phyloP scores from a whole-genome alignment of 768 basidiomycete genomes.

The Lanmaoa pseudosensibilis region DNA sequence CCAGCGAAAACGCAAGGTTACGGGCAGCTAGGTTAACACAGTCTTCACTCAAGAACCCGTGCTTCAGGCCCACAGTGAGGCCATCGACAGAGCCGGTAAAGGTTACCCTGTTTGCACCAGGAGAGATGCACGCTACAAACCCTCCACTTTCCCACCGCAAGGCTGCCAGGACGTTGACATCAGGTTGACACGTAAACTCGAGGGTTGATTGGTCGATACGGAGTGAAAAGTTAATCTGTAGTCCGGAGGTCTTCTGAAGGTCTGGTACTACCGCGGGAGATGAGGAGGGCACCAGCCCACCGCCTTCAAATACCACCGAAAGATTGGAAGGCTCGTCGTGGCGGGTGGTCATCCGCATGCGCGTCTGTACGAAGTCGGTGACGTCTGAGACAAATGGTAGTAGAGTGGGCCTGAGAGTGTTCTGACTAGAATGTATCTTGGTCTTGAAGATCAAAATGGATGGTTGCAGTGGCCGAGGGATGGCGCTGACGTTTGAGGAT shows the following conservation, averaged over 20 bases:
- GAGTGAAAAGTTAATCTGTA: slow-evolving; percentile 82
- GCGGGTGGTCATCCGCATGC: slow-evolving; percentile 55
- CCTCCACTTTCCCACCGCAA: slow-evolving; percentile 95
- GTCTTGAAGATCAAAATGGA: slow-evolving; percentile 78
- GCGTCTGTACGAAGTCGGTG: slow-evolving; percentile 64
- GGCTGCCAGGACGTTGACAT: slow-evolving; percentile 88
- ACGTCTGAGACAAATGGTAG: slow-evolving; percentile 84
- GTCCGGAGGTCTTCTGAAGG: slow-evolving; percentile 38
- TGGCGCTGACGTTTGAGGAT: slow-evolving; percentile 40
- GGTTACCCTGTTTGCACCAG: slow-evolving; percentile 66
- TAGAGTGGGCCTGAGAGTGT: slow-evolving; percentile 77
- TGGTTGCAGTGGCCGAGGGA: slow-evolving; percentile 43
- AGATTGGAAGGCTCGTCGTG: slow-evolving; percentile 19
- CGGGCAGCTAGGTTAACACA: slow-evolving; percentile 78
- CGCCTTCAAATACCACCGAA: slow-evolving; percentile 9
- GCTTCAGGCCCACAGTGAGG: slow-evolving; percentile 76
- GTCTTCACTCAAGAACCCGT: slow-evolving; percentile 82
- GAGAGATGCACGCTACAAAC: slow-evolving; percentile 76
- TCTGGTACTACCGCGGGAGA: slow-evolving; percentile 20
- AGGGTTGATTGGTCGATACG: slow-evolving; percentile 90
- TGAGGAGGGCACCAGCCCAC: slow-evolving; percentile 6
- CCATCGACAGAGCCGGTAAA: slow-evolving; percentile 83
- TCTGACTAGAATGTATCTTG: slow-evolving; percentile 87
- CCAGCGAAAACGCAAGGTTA: slow-evolving; percentile 77
- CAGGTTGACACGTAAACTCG: slow-evolving; percentile 84